phyloP scores from a whole-genome alignment of 202 grass and related monocot species.

The Dendrocalamus latiflorus region DNA sequence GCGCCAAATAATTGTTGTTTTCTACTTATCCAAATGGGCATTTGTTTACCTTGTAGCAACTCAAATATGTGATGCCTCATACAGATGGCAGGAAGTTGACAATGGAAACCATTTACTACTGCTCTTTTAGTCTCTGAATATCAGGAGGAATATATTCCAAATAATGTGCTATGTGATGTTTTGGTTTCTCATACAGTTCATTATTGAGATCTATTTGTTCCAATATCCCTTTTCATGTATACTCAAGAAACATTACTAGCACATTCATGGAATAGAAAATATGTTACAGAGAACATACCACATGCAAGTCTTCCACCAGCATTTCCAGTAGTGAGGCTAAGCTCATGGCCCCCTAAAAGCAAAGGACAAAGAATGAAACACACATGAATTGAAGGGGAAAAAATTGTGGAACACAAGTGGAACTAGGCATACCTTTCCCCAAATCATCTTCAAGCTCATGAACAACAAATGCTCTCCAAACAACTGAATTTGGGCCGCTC shows the following conservation, averaged over 20 bases:
- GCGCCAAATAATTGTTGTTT: not conserved
- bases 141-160: not conserved
- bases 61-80: not conserved
- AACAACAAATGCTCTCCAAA: constrained; percentile 96
- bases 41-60: not conserved
- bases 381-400: not conserved
- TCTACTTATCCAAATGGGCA: not conserved
- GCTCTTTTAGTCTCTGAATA: not conserved
- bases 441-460: constrained; percentile 98
- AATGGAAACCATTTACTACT: not conserved
- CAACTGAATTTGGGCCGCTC: constrained; percentile 70
- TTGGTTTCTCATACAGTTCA: not conserved
- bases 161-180: not conserved
- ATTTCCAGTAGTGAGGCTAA: constrained; percentile 92
- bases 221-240: not conserved
- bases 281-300: constrained; percentile 43
- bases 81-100: not conserved
- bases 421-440: constrained; percentile 71
- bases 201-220: not conserved
- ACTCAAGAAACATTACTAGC: not conserved
- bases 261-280: not conserved
- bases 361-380: constrained; percentile 10
- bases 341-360: constrained; percentile 79
- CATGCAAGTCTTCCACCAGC: constrained; percentile 97
- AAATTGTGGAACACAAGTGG: not conserved